These are phyloP conservation scores for Colletotrichum tropicicola DNA, from an alignment of 2,329 filamentous ascomycete genomes.

Conservation along the genomic window DNA sequence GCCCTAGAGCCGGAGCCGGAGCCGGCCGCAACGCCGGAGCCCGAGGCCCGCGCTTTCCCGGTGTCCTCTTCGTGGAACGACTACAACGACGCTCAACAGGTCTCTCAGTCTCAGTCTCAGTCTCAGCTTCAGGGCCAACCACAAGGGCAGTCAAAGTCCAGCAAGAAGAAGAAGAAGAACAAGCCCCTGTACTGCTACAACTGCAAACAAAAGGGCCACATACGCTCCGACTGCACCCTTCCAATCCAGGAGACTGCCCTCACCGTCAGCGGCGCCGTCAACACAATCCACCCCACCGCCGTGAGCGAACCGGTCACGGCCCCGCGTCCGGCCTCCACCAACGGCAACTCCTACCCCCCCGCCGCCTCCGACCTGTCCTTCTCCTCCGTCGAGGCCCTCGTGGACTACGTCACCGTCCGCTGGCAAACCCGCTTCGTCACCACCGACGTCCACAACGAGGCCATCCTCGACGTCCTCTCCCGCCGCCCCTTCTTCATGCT, in stretches of 20 bases:
- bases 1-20: not conserved
- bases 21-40: not conserved
- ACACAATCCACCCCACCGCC: not conserved
- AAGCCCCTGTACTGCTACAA: slow-evolving; percentile 9
- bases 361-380: slow-evolving; percentile 54
- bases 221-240: slow-evolving; percentile 3
- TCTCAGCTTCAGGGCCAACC: not conserved
- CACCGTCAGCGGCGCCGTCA: not conserved
- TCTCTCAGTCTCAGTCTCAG: not conserved
- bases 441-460: slow-evolving; percentile 80
- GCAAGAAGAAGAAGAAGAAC: slow-evolving; percentile 7
- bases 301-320: slow-evolving; percentile 35
- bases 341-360: slow-evolving; percentile 58
- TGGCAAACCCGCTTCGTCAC: slow-evolving; percentile 90
- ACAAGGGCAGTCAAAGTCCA: not conserved
- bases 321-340: too few relatives aligned
- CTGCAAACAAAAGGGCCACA: slow-evolving; percentile 12
- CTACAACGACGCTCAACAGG: not conserved
- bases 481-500: slow-evolving; percentile 92
- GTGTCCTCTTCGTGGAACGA: not conserved
- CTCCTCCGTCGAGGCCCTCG: slow-evolving; percentile 69
- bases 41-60: not conserved
- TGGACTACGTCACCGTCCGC: slow-evolving; percentile 85
- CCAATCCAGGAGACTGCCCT: not conserved
- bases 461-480: slow-evolving; percentile 77